Evolutionary conservation across 768 basidiomycete genomes (phyloP), one percentile per base, ranked within the genome.

Genomic region (Arthromyces matolae): DNA sequence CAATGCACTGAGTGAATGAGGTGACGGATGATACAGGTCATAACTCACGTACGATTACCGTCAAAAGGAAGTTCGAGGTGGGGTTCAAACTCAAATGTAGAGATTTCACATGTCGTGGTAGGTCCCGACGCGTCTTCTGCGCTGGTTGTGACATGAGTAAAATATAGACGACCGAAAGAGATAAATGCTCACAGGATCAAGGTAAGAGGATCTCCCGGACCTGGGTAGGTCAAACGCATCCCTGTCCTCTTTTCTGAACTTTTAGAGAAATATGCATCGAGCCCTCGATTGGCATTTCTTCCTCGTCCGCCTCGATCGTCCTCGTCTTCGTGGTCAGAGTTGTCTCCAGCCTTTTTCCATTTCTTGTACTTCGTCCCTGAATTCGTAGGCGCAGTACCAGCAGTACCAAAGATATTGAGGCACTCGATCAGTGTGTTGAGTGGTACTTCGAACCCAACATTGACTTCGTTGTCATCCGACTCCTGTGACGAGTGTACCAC

Each of bases 321-420:
- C 25, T 63, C 70, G 8, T 60, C 70, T 23, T 69, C 72, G 35
- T 71, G 69, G 32, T 78, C 76, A 0, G 73, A 74, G 8, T 66
- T 77, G 10, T 77, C 79, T 0, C 69, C 76, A 37, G 68, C 63
- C 42, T 65, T 68, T 45, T 68, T 71, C 76, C 78, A 80, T 47
- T 68, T 72, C 59, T 71, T 80, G 54, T 67, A 71, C 52, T 73
- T 75, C 8, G 54, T 61, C 50, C 54, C 55, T 44, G 58, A 60
- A 12, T 68, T 60, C 12, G 69, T 59, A 28, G 63, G 59, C 25
- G 66, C 60, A 31, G 72, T 64, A 10, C 78, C 74, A 1, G 87
- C 89, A 9, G 92, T 89, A 23, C 95, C 94, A 58, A 94, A 97
- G 46, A 97, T 85, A 58, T 95, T 94, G 25, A 99, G 73, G 58